Evolutionary conservation across 768 basidiomycete species (phyloP).

Genomic region (Psilocybe sp.): DNA sequence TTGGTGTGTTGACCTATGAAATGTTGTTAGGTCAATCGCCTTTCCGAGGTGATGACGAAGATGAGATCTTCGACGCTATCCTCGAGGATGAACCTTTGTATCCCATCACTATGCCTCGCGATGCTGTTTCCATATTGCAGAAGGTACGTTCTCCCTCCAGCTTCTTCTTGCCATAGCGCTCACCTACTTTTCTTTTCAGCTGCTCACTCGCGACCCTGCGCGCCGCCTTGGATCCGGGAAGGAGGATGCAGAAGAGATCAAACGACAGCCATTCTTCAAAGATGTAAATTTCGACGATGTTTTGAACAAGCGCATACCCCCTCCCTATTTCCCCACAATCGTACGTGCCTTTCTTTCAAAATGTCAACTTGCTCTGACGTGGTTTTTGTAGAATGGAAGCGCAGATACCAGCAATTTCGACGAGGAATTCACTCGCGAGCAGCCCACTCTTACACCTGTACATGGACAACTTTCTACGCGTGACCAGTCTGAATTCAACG

Average conservation of each 20-base stretch:
- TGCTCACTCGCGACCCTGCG: slow-evolving; percentile 87
- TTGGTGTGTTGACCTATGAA: slow-evolving; percentile 97
- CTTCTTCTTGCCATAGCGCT: not conserved
- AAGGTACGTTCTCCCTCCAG: slow-evolving; percentile 51
- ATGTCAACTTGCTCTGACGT: not conserved
- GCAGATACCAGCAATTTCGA: slow-evolving; percentile 94
- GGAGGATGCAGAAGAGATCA: slow-evolving; percentile 95
- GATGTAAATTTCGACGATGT: slow-evolving; percentile 97
- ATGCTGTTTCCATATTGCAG: slow-evolving; percentile 93
- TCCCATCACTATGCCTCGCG: slow-evolving; percentile 98
- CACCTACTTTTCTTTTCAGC: slow-evolving; percentile 38
- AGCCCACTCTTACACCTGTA: slow-evolving; percentile 96
- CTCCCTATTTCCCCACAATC: slow-evolving; percentile 96
- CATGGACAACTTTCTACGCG: slow-evolving; percentile 87
- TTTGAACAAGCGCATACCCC: slow-evolving; percentile 94
- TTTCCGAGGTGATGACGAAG: slow-evolving; percentile 98
- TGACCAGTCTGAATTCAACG: slow-evolving; percentile 94
- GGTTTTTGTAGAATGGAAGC: slow-evolving; percentile 60
- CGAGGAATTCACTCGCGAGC: slow-evolving; percentile 94
- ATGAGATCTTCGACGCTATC: slow-evolving; percentile 99
- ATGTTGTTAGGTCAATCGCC: slow-evolving; percentile 99
- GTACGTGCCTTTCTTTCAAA: slow-evolving; percentile 41
- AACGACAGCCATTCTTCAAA: slow-evolving; percentile 97
- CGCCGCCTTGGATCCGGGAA: slow-evolving; percentile 91
- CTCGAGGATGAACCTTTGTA: slow-evolving; percentile 97